Percentiles rank a stretch among this genome's conserved stretches.
phyloP scores from a whole-genome alignment of 305 asterid genomes.

The Fraxinus albicans region DNA sequence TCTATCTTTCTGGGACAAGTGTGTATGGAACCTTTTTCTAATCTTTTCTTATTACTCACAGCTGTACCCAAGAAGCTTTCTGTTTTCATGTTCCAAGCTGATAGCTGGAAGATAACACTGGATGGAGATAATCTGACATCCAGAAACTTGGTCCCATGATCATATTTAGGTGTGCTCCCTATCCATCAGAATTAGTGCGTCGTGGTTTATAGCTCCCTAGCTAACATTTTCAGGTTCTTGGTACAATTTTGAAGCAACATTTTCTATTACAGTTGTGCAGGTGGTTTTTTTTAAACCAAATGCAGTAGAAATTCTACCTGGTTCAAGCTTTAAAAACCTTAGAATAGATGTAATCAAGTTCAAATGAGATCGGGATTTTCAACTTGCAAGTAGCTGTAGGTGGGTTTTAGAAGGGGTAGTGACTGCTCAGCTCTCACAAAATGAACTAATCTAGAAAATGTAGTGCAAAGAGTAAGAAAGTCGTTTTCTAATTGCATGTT shows the following conservation, averaged over 20 bases:
- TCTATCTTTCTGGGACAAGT: background rate
- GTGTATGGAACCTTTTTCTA: background rate
- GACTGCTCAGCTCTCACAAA: background rate
- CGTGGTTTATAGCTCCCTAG: background rate
- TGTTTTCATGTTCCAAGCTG: constrained; percentile 67
- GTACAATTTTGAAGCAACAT: background rate
- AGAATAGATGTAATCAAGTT: background rate
- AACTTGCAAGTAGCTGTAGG: background rate
- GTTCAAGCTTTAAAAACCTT: background rate
- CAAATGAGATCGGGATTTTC: background rate
- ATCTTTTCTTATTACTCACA: constrained; percentile 30
- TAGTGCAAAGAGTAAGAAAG: background rate
- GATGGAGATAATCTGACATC: constrained; percentile 62
- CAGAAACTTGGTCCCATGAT: constrained; percentile 52
- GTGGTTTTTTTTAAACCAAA: background rate
- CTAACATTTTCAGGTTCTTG: background rate
- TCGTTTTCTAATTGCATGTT: background rate
- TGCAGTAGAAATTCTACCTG: background rate
- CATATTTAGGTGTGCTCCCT: background rate
- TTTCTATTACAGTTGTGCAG: background rate
- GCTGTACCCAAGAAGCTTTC: constrained; percentile 74
- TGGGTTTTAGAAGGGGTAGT: background rate
- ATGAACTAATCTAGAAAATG: background rate
- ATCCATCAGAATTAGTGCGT: background rate
- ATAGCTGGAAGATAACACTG: constrained; percentile 80